A percentile compares a stretch with the other conserved stretches of the same genome.
These are phyloP conservation scores for Fragilariopsis cylindrus DNA, from an alignment of 108 stramenopile genomes.

Conservation along the genomic window DNA sequence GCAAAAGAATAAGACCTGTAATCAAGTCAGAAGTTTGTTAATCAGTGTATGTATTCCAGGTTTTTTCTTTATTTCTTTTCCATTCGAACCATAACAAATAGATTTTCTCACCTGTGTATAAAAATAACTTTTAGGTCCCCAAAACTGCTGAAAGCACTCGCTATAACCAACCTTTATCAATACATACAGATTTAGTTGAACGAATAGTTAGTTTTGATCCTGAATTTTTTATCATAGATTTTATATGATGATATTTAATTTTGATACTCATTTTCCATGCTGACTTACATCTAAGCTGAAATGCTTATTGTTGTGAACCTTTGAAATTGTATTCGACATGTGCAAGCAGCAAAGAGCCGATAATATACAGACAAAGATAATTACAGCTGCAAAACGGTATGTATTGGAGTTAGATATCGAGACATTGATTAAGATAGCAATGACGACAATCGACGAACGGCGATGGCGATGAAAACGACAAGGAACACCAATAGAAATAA, in stretches of 20 bases:
- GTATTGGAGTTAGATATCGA: neutral
- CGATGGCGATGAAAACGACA: too few species aligned
- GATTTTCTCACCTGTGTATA: slow-evolving; percentile 30
- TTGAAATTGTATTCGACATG: slow-evolving; percentile 68
- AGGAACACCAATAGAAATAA: too few species aligned
- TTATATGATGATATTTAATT: neutral
- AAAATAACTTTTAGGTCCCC: slow-evolving; percentile 48
- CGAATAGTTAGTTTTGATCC: neutral
- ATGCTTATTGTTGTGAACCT: slow-evolving; percentile 50
- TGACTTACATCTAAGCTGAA: slow-evolving; percentile 43
- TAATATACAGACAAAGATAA: slow-evolving; percentile 57
- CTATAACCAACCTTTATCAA: slow-evolving; percentile 45
- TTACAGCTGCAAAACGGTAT: slow-evolving; percentile 6
- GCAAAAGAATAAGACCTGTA: slow-evolving; percentile 47
- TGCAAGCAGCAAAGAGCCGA: slow-evolving; percentile 65
- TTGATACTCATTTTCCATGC: neutral
- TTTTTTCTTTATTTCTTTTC: neutral
- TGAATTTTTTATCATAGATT: neutral
- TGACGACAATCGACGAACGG: neutral
- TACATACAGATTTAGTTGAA: neutral
- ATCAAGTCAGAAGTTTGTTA: too few species aligned
- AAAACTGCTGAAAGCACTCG: slow-evolving; percentile 57
- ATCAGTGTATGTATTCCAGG: too few species aligned
- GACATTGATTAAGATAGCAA: neutral
- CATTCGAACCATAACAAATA: neutral